Base-by-base conservation (phyloP, 2,329 filamentous ascomycete genomes). In the Diaporthe sp. region DNA sequence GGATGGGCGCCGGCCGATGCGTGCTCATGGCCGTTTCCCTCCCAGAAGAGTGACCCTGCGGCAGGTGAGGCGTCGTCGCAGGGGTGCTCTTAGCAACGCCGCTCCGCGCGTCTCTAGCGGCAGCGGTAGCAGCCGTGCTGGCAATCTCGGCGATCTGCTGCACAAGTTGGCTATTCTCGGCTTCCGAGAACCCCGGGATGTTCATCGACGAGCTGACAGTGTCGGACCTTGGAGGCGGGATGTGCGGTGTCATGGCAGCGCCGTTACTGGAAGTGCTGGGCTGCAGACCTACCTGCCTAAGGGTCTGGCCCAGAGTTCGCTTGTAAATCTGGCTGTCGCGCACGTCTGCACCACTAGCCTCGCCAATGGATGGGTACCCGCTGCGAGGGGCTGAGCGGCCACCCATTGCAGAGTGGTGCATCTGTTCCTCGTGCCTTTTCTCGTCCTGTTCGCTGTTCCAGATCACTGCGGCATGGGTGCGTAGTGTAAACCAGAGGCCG, bases 391-490 rank as follows among this genome's bases (percentile, higher is more conserved):
- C 49, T 70, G 72, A 59, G 34, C 44, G 15, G 78, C 80, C 55
- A 86, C 85, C 25, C 9, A 82, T 81, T 28, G 79, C 74, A 44
- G 46, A 8, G 22, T 73, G 71, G 39, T 81, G 78, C 22, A 80
- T 79, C 8, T 82, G 81, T 22, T 92, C 90, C 17, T 92, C 90
- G 55, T 90, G 87, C 80, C 91, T 93, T 85, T 95, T 96, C 84
- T 96, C 94, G 53, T 96, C 94, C 3, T 89, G 82, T 77, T 98
- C 96, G 12, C 90, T 93, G 80, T 95, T 97, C 97, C 97, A 99
- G 78, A 99, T 99, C 61, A 98, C 94, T 6, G 97, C 96, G 5
- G 97, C 97, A 82, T 99, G 97, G 0, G 97, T 99, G 78, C 97
- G 91, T 28, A 99, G 89, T 0, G 97, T 99, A 84, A 99, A 99